Conservation (phyloP, 768 basidiomycete genomes). For the Terana coerulea region DNA sequence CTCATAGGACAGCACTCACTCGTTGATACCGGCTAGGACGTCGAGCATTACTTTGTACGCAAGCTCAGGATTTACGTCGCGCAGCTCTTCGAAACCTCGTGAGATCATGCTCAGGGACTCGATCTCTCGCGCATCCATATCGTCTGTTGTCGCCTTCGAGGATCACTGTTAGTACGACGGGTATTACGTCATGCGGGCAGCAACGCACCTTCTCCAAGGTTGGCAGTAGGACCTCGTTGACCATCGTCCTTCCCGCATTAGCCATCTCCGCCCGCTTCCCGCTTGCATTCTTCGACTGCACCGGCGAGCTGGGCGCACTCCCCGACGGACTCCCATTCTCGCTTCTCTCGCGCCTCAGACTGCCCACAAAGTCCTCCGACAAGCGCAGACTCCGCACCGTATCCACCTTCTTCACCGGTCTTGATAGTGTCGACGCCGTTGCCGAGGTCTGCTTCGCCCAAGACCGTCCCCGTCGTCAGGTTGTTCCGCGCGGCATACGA, state of each 20-base stretch:
- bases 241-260: constrained; percentile 64
- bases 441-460: constrained; percentile 82
- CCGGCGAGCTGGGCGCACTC: constrained; percentile 45
- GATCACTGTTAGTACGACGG: no score
- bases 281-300: constrained; percentile 31
- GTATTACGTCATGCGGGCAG: no score
- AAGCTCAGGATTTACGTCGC: constrained; percentile 76
- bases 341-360: constrained; percentile 34
- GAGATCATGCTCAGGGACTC: constrained; percentile 88
- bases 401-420: constrained; percentile 92
- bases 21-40: constrained; percentile 85
- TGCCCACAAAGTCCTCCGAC: constrained; percentile 82
- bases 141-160: constrained; percentile 71
- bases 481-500: constrained; percentile 77
- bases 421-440: constrained; percentile 86
- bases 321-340: constrained; percentile 6
- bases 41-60: constrained; percentile 89
- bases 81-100: constrained; percentile 84
- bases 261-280: constrained; percentile 52
- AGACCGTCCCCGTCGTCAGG: constrained; percentile 64
- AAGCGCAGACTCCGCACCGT: constrained; percentile 68
- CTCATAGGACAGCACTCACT: constrained; percentile 50
- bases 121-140: constrained; percentile 85
- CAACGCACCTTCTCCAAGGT: constrained; percentile 65
- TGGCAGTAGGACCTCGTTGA: constrained; percentile 84